Evolutionary conservation across 164 flowering plant species (phyloP), one percentile per base, ranked within the genome.

Genomic region (Piper betle): DNA sequence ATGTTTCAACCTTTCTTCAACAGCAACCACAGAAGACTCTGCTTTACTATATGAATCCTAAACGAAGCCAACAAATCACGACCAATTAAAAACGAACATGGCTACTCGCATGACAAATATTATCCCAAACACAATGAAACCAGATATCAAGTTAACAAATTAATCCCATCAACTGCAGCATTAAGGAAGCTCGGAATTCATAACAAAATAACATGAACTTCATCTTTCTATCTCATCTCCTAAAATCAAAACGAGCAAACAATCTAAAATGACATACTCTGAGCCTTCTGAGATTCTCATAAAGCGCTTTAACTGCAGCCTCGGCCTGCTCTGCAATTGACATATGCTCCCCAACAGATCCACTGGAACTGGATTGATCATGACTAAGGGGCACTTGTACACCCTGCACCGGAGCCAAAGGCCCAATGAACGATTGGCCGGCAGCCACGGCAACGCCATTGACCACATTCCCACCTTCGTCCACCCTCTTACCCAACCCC

Each of bases 401-500:
- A 55, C 25, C 71, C 70, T 5, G 79, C 57, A 39, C 76, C 81
- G 10, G 38, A 53, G 61, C 62, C 72, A 8, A 40, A 43, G 37
- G 73, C 78, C 53, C 73, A 80, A 61, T 69, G 78, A 17, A 70
- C 71, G 39, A 46, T 58, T 75, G 37, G 33, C 33, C 33, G 64
- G 75, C 60, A 61, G 62, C 39, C 11, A 54, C 54, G 0, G 53
- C 54, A 66, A 65, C 71, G 69, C 68, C 69, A 52, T 54, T 62
- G 66, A 74, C 68, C 39, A 65, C 78, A 65, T 60, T 62, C 15
- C 80, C 43, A 50, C 80, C 84, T 57, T 90, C 92, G 62, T 87
- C 94, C 64, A 87, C 64, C 66, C 93, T 87, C 74, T 86, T 93
- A 57, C 97, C 97, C 57, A 93, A 66, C 3, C 85, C 99, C 71